These are phyloP conservation scores for Acacia concinna DNA, from an alignment of 331 rosid species.

Conservation along the genomic window DNA sequence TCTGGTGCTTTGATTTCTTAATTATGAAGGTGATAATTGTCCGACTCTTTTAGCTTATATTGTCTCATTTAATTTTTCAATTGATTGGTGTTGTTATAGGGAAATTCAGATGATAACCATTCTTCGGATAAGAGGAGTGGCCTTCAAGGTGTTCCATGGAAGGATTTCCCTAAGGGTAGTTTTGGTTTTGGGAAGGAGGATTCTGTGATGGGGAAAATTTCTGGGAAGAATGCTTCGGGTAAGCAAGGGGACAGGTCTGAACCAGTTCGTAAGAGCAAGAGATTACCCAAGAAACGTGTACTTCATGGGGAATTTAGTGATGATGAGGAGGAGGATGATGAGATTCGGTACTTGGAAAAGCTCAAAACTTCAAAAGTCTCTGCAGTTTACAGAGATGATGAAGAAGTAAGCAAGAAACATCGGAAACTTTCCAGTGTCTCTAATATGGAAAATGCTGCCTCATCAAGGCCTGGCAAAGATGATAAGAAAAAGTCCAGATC, in stretches of 20 bases:
- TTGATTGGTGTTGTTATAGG: conserved; percentile 46
- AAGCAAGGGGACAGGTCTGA: conserved; percentile 70
- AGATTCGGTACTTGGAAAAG: conserved; percentile 90
- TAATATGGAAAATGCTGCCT: conserved; percentile 47
- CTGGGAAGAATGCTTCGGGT: conserved; percentile 52
- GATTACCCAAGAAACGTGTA: conserved; percentile 75
- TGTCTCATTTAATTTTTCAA: conserved; percentile 29
- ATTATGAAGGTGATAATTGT: conserved; percentile 28
- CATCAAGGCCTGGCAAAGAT: conserved; percentile 54
- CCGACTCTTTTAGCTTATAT: conserved; percentile 6
- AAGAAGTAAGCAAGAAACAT: conserved; percentile 67
- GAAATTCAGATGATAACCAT: conserved; percentile 58
- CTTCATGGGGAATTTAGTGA: conserved; percentile 71
- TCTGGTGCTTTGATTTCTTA: conserved; percentile 30
- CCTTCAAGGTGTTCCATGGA: conserved; percentile 89
- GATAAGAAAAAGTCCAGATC: conserved; percentile 61
- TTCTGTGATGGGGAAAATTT: conserved; percentile 53
- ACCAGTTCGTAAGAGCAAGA: conserved; percentile 85
- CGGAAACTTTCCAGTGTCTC: conserved; percentile 70
- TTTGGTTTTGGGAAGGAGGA: conserved; percentile 65
- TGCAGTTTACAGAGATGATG: conserved; percentile 61
- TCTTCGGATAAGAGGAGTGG: conserved; percentile 62
- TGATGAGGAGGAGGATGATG: conserved; percentile 74
- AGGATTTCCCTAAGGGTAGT: conserved; percentile 75
- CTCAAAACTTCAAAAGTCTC: conserved; percentile 68